phyloP scores from a whole-genome alignment of 345 rosid species.

The Linum usitatissimum region DNA sequence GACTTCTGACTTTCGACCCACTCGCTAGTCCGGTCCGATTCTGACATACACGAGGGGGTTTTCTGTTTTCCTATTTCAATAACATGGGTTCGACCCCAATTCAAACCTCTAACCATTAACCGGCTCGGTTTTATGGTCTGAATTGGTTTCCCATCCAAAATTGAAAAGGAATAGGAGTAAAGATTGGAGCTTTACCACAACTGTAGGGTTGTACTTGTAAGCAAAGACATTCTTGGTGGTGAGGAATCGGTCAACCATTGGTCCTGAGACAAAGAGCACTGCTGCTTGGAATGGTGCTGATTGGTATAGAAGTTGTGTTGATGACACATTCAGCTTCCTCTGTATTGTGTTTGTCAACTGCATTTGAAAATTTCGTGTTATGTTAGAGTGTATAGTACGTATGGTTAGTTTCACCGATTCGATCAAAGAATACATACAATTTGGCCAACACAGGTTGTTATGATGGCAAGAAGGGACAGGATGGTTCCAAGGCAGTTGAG shows the following conservation, averaged over 20 bases:
- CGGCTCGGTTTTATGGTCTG: too few relatives aligned
- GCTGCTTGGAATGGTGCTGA: constrained; percentile 99
- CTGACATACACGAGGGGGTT: too few relatives aligned
- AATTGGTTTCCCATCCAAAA: too few relatives aligned
- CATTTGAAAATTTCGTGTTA: too few relatives aligned
- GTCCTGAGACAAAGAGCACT: constrained; percentile 85
- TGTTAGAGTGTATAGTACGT: too few relatives aligned
- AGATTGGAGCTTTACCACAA: constrained; percentile 36
- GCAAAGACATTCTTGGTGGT: constrained; percentile 83
- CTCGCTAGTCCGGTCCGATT: too few relatives aligned
- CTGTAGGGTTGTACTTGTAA: constrained; percentile 64
- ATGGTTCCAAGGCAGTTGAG: constrained; percentile 72
- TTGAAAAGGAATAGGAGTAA: neutral
- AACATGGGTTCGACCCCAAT: too few relatives aligned
- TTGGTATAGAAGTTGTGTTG: constrained; percentile 90
- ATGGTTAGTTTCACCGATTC: too few relatives aligned
- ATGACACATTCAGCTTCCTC: constrained; percentile 80
- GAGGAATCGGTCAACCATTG: constrained; percentile 77
- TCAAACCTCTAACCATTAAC: too few relatives aligned
- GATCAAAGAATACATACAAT: constrained; percentile 48
- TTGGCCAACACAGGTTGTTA: constrained; percentile 92
- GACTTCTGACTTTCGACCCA: too few relatives aligned
- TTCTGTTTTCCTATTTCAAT: too few relatives aligned
- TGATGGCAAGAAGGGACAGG: constrained; percentile 75
- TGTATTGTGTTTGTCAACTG: constrained; percentile 96